These are phyloP conservation scores for Parietichytrium sp. DNA, from an alignment of 108 stramenopile species.

Conservation along the genomic window DNA sequence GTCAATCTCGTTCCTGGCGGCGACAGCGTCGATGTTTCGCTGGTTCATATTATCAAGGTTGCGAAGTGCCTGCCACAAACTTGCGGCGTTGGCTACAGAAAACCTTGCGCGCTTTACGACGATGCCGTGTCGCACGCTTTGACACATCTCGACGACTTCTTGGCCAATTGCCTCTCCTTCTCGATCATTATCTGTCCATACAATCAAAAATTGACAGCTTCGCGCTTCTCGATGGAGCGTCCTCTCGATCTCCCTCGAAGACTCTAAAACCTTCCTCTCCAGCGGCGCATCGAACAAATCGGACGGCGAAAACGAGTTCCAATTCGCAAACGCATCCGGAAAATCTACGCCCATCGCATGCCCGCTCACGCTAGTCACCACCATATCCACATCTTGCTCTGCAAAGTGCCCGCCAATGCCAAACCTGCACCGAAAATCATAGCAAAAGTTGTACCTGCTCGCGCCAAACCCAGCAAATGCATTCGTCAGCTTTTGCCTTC, in stretches of 20 bases:
- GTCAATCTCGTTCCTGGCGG: constrained; percentile 92
- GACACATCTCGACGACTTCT: constrained; percentile 83
- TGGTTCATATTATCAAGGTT: constrained; percentile 79
- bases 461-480: neutral
- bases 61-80: constrained; percentile 81
- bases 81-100: constrained; percentile 84
- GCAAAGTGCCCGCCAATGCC: neutral
- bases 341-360: constrained; percentile 95
- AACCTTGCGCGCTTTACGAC: constrained; percentile 87
- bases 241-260: constrained; percentile 34
- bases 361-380: constrained; percentile 85
- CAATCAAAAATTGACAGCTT: constrained; percentile 69
- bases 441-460: neutral
- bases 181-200: constrained; percentile 98
- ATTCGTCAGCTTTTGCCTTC: neutral
- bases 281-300: constrained; percentile 66
- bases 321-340: constrained; percentile 71
- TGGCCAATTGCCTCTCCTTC: constrained; percentile 96
- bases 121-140: constrained; percentile 62
- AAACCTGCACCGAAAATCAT: neutral
- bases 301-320: constrained; percentile 84
- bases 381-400: neutral
- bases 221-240: constrained; percentile 43
- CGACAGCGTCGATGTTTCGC: constrained; percentile 80
- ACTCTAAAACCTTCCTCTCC: constrained; percentile 40